Evolutionary conservation across 768 basidiomycete species (phyloP), one percentile per base, ranked within the genome.

Genomic region (Leccinum subtestaceum): DNA sequence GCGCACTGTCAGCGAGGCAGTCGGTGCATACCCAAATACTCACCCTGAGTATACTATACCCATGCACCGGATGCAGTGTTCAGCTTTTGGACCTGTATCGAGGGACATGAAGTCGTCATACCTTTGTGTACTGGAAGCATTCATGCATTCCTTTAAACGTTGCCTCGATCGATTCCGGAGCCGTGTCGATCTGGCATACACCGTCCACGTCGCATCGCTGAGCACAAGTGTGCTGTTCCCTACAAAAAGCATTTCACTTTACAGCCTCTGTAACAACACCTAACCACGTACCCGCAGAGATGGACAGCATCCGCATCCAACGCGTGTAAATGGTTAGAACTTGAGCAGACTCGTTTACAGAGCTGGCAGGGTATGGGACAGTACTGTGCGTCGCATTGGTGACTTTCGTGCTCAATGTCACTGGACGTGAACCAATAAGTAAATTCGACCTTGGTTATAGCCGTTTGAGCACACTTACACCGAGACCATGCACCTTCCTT

Each of bases 91-190:
- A 53, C 15, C 23, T 19, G 12, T 5, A 25, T 27, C 11, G 53
- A 19, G 17, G 17, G 11, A 32, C 32, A 8, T 9, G 43, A 29
- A 36, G 19, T 53, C 56, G 19, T 53, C 56, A 36, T 50, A 82
- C 86, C 78, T 81, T 87, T 1, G 85, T 87, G 57, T 84, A 87
- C 61, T 83, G 79, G 69, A 85, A 87, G 3, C 77, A 82, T 62
- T 84, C 81, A 43, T 86, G 81, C 58, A 73, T 75, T 2, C 86
- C 86, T 0, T 77, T 81, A 60, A 87, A 87, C 0, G 83, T 85
- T 7, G 79, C 83, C 60, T 85, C 81, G 17, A 87, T 78, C 0
- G 83, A 81, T 56, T 81, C 78, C 0, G 85, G 86, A 0, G 77
- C 67, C 0, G 80, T 81, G 46, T 84, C 79, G 11, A 87, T 85